Evolutionary conservation across 2,329 filamentous ascomycete species (phyloP).

Genomic region (Immersiporthe knoxdaviesiana): DNA sequence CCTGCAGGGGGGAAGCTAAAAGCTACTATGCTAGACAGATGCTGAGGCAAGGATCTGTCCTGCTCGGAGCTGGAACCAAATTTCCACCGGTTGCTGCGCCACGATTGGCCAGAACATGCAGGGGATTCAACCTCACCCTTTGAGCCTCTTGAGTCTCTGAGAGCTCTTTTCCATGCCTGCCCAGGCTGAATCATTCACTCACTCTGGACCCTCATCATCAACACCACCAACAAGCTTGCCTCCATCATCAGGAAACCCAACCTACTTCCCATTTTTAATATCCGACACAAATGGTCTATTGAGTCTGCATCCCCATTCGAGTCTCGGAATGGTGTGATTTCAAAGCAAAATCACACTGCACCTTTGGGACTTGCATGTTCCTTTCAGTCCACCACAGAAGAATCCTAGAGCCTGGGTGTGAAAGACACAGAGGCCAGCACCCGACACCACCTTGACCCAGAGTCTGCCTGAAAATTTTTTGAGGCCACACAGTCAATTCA

Average conservation of each 20-base stretch:
- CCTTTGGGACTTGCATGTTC: background rate
- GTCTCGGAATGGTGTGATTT: background rate
- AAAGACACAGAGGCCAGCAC: background rate
- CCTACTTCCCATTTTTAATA: background rate
- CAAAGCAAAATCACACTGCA: background rate
- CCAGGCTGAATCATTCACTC: background rate
- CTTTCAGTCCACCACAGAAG: background rate
- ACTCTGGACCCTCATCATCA: background rate
- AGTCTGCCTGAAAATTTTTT: no score
- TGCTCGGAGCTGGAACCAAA: conserved; percentile 18
- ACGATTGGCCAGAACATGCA: background rate
- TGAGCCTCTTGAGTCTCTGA: background rate
- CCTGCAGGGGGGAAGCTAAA: background rate
- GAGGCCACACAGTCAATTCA: background rate
- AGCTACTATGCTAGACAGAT: no score
- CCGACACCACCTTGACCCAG: background rate
- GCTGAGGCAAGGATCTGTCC: background rate
- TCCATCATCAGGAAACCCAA: background rate
- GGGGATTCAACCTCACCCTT: conserved; percentile 15
- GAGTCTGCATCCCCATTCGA: background rate
- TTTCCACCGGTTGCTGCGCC: conserved; percentile 2
- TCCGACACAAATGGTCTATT: background rate
- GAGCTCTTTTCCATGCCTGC: background rate
- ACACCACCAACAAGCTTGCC: background rate
- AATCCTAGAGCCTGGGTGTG: background rate